These are phyloP conservation scores for Discostella pseudostelligera DNA, from an alignment of 108 stramenopile genomes.

Conservation along the genomic window DNA sequence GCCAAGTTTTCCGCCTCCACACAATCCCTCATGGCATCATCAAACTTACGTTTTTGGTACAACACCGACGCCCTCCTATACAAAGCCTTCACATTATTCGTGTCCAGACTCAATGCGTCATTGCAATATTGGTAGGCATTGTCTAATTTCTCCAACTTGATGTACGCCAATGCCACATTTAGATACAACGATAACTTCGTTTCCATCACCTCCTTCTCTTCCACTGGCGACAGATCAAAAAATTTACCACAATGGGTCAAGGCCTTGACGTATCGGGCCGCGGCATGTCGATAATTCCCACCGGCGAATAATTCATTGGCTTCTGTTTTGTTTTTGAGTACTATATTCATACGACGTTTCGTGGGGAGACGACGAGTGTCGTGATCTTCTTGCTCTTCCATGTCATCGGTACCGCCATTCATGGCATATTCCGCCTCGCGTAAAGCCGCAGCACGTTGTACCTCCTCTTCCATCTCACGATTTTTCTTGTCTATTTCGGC, in stretches of 20 bases:
- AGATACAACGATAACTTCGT: constrained; percentile 50
- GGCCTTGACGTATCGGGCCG: constrained; percentile 60
- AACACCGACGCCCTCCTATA: constrained; percentile 55
- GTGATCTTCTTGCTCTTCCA: constrained; percentile 50
- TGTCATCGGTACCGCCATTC: constrained; percentile 25
- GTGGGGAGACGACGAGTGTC: constrained; percentile 55
- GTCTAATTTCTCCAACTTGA: constrained; percentile 53
- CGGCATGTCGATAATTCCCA: constrained; percentile 52
- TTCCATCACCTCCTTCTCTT: constrained; percentile 49
- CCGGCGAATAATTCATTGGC: constrained; percentile 54
- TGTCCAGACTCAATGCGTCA: constrained; percentile 51
- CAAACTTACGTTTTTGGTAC: constrained; percentile 55
- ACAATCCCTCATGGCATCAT: constrained; percentile 52
- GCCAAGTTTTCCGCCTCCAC: constrained; percentile 42
- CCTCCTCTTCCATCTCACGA: constrained; percentile 57
- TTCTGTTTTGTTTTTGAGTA: constrained; percentile 60
- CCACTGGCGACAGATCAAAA: constrained; percentile 54
- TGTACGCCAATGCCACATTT: constrained; percentile 53
- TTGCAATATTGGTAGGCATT: constrained; percentile 51
- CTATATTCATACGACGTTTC: constrained; percentile 64
- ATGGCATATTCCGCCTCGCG: constrained; percentile 24
- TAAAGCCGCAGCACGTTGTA: constrained; percentile 43
- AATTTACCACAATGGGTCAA: constrained; percentile 56
- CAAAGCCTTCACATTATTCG: constrained; percentile 47
- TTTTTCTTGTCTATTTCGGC: constrained; percentile 41